These are phyloP conservation scores for Hippophae gyantsensis DNA, from an alignment of 306 rosid genomes.

Conservation along the genomic window DNA sequence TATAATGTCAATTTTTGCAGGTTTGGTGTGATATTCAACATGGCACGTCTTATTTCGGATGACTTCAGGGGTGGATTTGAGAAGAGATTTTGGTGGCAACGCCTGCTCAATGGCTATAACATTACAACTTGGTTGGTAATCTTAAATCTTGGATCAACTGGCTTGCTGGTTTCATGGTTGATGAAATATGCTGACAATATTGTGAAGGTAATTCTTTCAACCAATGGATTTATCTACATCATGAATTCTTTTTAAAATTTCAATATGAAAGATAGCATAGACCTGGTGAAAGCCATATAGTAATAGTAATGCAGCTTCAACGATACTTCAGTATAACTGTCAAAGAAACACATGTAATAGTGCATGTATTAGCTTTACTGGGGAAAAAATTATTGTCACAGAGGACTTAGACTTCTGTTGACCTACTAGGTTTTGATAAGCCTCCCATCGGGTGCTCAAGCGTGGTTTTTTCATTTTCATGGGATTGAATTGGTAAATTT, in stretches of 20 bases:
- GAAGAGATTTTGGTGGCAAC: conserved; percentile 95
- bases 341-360: too few relatives aligned
- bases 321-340: too few relatives aligned
- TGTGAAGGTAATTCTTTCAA: conserved; percentile 51
- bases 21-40: conserved; percentile 85
- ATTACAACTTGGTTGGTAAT: conserved; percentile 87
- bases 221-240: background rate
- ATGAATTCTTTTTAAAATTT: background rate
- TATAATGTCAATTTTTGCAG: conserved; percentile 32
- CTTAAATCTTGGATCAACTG: conserved; percentile 89
- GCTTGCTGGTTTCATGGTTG: conserved; percentile 90
- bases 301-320: too few relatives aligned
- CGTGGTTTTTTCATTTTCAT: too few relatives aligned
- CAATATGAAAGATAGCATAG: background rate
- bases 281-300: too few relatives aligned
- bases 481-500: too few relatives aligned
- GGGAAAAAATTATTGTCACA: too few relatives aligned
- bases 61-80: conserved; percentile 90
- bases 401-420: too few relatives aligned
- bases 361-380: too few relatives aligned
- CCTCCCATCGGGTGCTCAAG: too few relatives aligned
- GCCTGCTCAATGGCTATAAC: conserved; percentile 70
- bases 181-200: conserved; percentile 97
- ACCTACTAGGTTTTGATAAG: too few relatives aligned
- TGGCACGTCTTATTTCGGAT: conserved; percentile 70